Conservation (phyloP, 2,329 filamentous ascomycete genomes). For the Ophiognomonia clavigignenti-juglandacearum region DNA sequence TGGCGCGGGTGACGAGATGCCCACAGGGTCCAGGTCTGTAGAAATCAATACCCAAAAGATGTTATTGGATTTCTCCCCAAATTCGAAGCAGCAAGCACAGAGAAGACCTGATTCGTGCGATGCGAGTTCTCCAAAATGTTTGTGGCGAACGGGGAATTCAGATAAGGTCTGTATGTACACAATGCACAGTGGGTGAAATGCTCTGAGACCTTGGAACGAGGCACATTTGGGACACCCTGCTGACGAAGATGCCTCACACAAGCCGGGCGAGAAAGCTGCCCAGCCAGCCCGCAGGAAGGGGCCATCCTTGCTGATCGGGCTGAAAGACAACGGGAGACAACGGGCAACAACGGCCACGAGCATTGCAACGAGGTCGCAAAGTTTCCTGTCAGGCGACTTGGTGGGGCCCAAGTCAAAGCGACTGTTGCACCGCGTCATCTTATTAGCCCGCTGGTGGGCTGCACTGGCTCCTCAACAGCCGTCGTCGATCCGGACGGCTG, state of each 20-base stretch:
- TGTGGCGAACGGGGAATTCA: too few species aligned
- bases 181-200: neutral
- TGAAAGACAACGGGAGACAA: conserved; percentile 7
- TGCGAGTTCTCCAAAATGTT: too few species aligned
- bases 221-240: too few species aligned
- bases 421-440: conserved; percentile 9
- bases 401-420: neutral
- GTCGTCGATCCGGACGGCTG: conserved; percentile 11
- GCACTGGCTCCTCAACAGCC: neutral
- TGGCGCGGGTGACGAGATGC: conserved; percentile 2
- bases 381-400: conserved; percentile 5
- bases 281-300: neutral
- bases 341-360: too few species aligned
- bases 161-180: too few species aligned
- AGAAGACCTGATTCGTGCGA: conserved; percentile 5
- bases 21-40: conserved; percentile 4
- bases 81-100: too few species aligned
- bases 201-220: too few species aligned
- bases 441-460: conserved; percentile 5
- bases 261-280: neutral
- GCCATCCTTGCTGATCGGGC: conserved; percentile 15
- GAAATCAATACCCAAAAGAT: too few species aligned
- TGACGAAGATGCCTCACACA: too few species aligned
- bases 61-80: too few species aligned
- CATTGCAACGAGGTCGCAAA: too few species aligned